Evolutionary conservation across 495 filamentous ascomycete species (phyloP).

Genomic region (Aspergillus steynii): DNA sequence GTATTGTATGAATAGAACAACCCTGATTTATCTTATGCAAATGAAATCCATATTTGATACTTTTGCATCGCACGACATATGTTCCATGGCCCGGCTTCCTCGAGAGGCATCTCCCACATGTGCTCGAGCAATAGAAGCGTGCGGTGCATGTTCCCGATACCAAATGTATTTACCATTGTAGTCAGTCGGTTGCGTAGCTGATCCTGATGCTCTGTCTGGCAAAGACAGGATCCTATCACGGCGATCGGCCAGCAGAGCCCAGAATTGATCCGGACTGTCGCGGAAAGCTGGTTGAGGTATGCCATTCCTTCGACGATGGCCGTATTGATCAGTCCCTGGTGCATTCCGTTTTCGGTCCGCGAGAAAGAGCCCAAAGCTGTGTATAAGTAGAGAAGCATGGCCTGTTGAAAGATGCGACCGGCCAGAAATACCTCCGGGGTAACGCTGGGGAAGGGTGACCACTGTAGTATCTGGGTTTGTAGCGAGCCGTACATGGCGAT

Average conservation of each 20-base stretch:
- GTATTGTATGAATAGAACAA: slow-evolving; percentile 16
- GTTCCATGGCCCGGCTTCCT: slow-evolving; percentile 39
- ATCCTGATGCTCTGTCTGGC: slow-evolving; percentile 22
- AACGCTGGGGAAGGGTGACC: slow-evolving; percentile 35
- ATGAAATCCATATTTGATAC: slow-evolving; percentile 45
- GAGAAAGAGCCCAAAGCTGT: slow-evolving; percentile 31
- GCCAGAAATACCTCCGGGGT: slow-evolving; percentile 34
- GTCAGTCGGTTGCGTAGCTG: slow-evolving; percentile 22
- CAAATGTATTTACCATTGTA: slow-evolving; percentile 33
- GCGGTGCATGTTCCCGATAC: slow-evolving; percentile 40
- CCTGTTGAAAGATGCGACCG: slow-evolving; percentile 38
- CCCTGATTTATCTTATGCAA: slow-evolving; percentile 25
- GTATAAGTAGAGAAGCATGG: slow-evolving; percentile 40
- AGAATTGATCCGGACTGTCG: slow-evolving; percentile 36
- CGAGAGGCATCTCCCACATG: slow-evolving; percentile 34
- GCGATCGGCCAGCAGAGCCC: slow-evolving; percentile 43
- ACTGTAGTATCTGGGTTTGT: slow-evolving; percentile 36
- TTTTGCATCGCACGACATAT: slow-evolving; percentile 41
- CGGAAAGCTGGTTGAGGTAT: slow-evolving; percentile 28
- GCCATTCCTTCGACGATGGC: slow-evolving; percentile 33
- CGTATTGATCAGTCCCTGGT: slow-evolving; percentile 29
- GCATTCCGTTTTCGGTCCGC: slow-evolving; percentile 32
- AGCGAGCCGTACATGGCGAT: slow-evolving; percentile 43
- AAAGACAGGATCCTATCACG: slow-evolving; percentile 36
- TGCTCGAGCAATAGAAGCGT: slow-evolving; percentile 34